Percentiles rank a stretch among this genome's conserved stretches.
Conservation (phyloP, 805 yeast genomes). For the Yarrowia hollandica region DNA sequence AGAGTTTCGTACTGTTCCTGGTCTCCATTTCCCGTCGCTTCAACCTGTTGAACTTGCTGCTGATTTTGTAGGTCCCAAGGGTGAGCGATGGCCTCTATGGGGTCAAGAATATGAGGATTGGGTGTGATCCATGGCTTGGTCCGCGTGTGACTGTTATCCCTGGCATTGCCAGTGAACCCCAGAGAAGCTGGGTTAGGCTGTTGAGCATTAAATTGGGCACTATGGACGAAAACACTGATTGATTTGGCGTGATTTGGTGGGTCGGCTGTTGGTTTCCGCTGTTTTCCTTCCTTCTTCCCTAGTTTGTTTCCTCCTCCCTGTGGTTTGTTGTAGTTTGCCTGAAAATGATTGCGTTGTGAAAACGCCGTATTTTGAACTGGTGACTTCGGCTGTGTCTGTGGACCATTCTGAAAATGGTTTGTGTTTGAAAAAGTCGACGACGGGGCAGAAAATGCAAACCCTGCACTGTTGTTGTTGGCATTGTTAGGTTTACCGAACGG, state of each 20-base stretch:
- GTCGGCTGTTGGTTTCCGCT: background rate
- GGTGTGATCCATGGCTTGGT: background rate
- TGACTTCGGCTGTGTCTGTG: background rate
- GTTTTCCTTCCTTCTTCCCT: background rate
- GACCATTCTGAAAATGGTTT: background rate
- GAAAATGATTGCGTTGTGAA: background rate
- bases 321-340: background rate
- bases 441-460: conserved; percentile 10
- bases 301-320: background rate
- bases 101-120: conserved; percentile 13
- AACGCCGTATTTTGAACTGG: background rate
- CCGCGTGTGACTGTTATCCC: background rate
- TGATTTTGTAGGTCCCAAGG: conserved; percentile 82
- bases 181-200: background rate
- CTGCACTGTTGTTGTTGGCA: background rate
- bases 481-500: conserved; percentile 3
- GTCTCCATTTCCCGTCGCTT: conserved; percentile 39
- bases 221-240: background rate
- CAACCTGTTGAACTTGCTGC: conserved; percentile 52
- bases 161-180: background rate
- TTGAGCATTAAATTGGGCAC: background rate
- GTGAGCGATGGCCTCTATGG: conserved; percentile 34
- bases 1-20: conserved; percentile 36
- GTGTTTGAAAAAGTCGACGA: background rate
- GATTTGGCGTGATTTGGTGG: background rate